Conservation (phyloP, 352 stramenopile species). For the Aphanomyces invadans region DNA sequence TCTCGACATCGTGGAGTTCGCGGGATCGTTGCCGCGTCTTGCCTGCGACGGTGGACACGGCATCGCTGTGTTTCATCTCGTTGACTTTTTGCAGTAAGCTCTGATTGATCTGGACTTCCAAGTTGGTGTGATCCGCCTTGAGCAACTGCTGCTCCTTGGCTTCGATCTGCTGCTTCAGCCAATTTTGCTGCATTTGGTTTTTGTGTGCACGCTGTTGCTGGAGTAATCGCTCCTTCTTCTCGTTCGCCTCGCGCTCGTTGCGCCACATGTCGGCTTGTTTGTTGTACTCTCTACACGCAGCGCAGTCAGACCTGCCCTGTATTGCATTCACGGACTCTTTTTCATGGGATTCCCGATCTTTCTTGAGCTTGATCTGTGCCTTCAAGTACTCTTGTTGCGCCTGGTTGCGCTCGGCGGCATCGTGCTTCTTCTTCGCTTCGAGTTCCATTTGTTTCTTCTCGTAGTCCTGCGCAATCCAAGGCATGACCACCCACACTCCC, state of each 20-base stretch:
- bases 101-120: constrained; percentile 70
- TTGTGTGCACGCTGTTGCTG: constrained; percentile 44
- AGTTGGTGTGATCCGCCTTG: constrained; percentile 50
- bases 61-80: constrained; percentile 30
- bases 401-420: constrained; percentile 41
- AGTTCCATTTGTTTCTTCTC: constrained; percentile 43
- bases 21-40: constrained; percentile 67
- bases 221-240: constrained; percentile 41
- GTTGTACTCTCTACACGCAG: constrained; percentile 39
- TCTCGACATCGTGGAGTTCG: constrained; percentile 36
- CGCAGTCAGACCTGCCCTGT: neutral
- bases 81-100: constrained; percentile 67
- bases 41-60: constrained; percentile 38
- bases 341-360: constrained; percentile 38
- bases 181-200: constrained; percentile 53
- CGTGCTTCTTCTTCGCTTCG: constrained; percentile 42
- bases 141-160: constrained; percentile 56
- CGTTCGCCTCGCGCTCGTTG: constrained; percentile 50
- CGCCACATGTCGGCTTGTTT: constrained; percentile 79
- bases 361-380: constrained; percentile 65
- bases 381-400: constrained; percentile 49
- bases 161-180: constrained; percentile 59
- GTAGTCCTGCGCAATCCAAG: constrained; percentile 39
- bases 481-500: no score
- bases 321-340: constrained; percentile 33